phyloP scores from a whole-genome alignment of 345 rosid genomes.

The Gossypium anomalum region DNA sequence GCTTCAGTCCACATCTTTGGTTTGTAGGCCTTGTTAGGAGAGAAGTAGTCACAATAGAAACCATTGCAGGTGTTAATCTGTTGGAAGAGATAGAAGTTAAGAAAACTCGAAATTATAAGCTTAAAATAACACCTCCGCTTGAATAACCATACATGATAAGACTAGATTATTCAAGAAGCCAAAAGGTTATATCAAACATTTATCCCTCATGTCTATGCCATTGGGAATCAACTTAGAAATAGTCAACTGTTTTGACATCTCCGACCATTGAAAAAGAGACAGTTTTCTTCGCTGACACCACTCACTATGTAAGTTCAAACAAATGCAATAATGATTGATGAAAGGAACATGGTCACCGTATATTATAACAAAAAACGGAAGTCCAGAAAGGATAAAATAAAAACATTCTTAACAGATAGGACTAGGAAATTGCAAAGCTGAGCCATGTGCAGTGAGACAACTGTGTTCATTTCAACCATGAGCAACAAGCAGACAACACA shows the following conservation, averaged over 20 bases:
- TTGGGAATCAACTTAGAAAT: background rate
- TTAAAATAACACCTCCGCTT: background rate
- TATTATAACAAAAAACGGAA: constrained; percentile 8
- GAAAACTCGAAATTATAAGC: background rate
- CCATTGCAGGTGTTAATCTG: constrained; percentile 97
- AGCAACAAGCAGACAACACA: constrained; percentile 15
- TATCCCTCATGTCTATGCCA: background rate
- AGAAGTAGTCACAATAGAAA: constrained; percentile 92
- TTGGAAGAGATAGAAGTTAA: constrained; percentile 13
- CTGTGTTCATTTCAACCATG: background rate
- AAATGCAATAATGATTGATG: constrained; percentile 14
- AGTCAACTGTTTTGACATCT: constrained; percentile 1
- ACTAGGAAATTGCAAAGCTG: constrained; percentile 21
- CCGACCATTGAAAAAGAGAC: background rate
- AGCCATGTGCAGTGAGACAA: constrained; percentile 35
- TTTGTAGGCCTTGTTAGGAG: constrained; percentile 89
- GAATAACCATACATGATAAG: constrained; percentile 1
- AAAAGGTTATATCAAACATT: background rate
- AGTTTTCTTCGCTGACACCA: constrained; percentile 12
- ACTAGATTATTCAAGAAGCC: background rate
- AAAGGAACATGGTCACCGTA: constrained; percentile 18
- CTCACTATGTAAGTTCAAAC: background rate
- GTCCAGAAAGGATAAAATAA: constrained; percentile 13
- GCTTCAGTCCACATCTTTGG: constrained; percentile 99
- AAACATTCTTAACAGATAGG: constrained; percentile 22